Evolutionary conservation across 257 asterid species (phyloP).

Genomic region (Nicotiana otophora): DNA sequence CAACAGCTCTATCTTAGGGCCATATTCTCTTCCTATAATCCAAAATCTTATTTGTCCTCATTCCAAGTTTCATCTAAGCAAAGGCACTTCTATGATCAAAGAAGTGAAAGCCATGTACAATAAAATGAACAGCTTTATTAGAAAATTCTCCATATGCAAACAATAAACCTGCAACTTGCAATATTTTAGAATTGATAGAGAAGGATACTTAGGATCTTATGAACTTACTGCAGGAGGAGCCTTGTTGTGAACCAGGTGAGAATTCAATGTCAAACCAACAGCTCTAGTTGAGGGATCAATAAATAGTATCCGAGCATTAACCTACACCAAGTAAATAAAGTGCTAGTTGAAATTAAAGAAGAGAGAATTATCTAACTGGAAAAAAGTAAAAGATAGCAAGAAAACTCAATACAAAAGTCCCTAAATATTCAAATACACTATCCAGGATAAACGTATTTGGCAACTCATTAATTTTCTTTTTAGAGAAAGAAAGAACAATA

Average conservation of each 20-base stretch:
- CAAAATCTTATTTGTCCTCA: background rate
- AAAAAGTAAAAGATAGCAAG: background rate
- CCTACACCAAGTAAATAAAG: conserved; percentile 31
- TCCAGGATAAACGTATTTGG: background rate
- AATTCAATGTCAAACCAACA: conserved; percentile 89
- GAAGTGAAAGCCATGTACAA: background rate
- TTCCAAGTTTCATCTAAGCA: background rate
- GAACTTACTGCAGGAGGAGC: conserved; percentile 82
- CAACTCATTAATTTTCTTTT: background rate
- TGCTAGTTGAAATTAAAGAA: background rate
- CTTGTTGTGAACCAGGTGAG: conserved; percentile 64
- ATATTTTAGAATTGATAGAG: background rate
- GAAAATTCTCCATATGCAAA: background rate
- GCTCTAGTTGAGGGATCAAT: conserved; percentile 94
- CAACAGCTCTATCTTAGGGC: background rate
- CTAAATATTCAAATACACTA: background rate
- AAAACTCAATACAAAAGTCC: background rate
- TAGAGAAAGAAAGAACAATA: background rate
- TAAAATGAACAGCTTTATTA: background rate
- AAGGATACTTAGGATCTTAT: background rate
- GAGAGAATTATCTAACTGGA: background rate
- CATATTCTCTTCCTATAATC: background rate
- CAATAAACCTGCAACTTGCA: background rate
- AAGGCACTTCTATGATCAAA: background rate
- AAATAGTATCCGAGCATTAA: conserved; percentile 91